A percentile compares a stretch with the other conserved stretches of the same genome.
Evolutionary conservation across 148 eudicot species (phyloP).

Genomic region (Vaccinium vitisidaea): DNA sequence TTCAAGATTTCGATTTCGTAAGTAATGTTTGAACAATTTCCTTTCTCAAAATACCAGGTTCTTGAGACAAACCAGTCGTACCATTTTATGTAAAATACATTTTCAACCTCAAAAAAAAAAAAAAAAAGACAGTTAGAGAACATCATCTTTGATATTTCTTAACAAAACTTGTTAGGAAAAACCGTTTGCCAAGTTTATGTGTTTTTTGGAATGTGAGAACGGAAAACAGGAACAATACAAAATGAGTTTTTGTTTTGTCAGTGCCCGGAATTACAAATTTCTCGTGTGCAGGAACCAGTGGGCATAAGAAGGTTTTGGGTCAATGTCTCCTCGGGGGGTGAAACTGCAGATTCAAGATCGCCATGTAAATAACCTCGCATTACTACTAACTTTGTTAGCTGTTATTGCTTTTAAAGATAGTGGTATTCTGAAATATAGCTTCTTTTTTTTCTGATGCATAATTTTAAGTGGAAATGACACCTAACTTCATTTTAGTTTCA

Average conservation of each 20-base stretch:
- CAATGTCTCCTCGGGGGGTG: constrained; percentile 58
- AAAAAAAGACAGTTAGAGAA: not conserved
- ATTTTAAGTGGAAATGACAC: constrained; percentile 1
- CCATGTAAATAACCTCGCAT: constrained; percentile 42
- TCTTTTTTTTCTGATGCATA: not conserved
- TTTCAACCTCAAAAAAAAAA: too few relatives aligned
- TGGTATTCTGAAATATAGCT: not conserved
- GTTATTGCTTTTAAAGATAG: not conserved
- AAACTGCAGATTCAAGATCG: constrained; percentile 59
- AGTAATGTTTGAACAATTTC: not conserved
- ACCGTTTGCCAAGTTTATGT: not conserved
- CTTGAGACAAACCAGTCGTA: too few relatives aligned
- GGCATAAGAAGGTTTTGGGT: constrained; percentile 13
- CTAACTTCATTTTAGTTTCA: not conserved
- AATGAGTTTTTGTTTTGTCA: not conserved
- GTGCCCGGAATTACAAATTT: not conserved
- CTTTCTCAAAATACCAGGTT: not conserved
- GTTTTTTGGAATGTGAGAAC: not conserved
- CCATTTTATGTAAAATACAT: too few relatives aligned
- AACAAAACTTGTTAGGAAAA: not conserved
- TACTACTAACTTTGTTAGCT: not conserved
- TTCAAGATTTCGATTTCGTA: not conserved
- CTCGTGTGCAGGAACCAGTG: constrained; percentile 1
- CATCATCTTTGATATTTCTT: not conserved
- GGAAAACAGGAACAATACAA: not conserved